phyloP scores from a whole-genome alignment of 1,284 basidiomycete genomes.

The Trichosporon ovoides region DNA sequence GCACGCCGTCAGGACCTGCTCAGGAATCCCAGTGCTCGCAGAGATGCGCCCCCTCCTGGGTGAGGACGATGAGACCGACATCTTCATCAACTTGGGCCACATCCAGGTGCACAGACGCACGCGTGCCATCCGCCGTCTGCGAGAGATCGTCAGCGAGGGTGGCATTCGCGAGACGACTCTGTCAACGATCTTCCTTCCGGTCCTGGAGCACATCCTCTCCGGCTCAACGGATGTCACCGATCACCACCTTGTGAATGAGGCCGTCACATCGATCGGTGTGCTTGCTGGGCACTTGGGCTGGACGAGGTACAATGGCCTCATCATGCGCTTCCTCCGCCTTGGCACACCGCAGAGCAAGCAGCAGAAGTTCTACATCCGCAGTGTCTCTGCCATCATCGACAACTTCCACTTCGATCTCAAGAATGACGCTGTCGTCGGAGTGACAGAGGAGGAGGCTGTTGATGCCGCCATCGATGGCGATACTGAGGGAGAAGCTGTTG shows the following conservation, averaged over 20 bases:
- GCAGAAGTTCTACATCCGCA: constrained; percentile 79
- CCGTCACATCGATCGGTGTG: constrained; percentile 69
- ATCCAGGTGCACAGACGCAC: constrained; percentile 88
- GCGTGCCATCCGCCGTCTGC: constrained; percentile 78
- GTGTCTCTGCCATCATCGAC: constrained; percentile 79
- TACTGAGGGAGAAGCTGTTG: constrained; percentile 32
- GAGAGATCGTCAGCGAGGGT: constrained; percentile 70
- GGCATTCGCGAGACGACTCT: constrained; percentile 67
- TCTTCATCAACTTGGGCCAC: constrained; percentile 95
- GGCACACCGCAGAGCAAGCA: constrained; percentile 66
- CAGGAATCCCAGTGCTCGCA: constrained; percentile 57
- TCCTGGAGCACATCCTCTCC: constrained; percentile 75
- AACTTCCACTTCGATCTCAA: constrained; percentile 86
- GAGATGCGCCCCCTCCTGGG: constrained; percentile 82
- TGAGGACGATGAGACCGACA: constrained; percentile 87
- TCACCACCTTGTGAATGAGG: constrained; percentile 87
- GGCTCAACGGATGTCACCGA: constrained; percentile 64
- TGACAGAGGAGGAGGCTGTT: constrained; percentile 35
- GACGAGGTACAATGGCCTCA: constrained; percentile 75
- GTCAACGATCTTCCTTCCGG: constrained; percentile 77
- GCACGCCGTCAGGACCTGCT: constrained; percentile 65
- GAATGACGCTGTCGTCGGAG: constrained; percentile 34
- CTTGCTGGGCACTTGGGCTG: constrained; percentile 72
- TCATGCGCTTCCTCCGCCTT: constrained; percentile 75
- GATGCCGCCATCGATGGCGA: constrained; percentile 19